Conservation (phyloP, 2,329 filamentous ascomycete species). For the Claviceps sp. region DNA sequence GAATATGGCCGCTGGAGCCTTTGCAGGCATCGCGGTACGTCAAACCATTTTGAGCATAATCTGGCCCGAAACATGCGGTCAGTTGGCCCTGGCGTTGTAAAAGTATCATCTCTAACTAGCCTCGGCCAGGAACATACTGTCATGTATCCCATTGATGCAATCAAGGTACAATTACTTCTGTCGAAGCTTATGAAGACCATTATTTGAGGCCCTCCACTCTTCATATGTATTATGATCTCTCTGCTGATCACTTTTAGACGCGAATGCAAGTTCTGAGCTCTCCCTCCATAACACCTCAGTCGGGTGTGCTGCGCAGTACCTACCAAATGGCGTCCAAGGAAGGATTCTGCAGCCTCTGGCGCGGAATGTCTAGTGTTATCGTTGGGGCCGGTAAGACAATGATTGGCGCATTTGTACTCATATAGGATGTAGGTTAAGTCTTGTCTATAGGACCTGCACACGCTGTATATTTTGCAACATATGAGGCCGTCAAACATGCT, state of each 20-base stretch:
- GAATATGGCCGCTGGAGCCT: slow-evolving; percentile 93
- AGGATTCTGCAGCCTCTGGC: slow-evolving; percentile 84
- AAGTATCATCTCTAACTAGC: slow-evolving; percentile 5
- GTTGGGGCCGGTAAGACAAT: slow-evolving; percentile 68
- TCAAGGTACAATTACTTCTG: slow-evolving; percentile 55
- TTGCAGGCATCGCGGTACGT: slow-evolving; percentile 86
- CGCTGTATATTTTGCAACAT: slow-evolving; percentile 96
- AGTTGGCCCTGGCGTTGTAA: background rate
- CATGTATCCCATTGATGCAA: slow-evolving; percentile 96
- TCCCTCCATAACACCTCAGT: slow-evolving; percentile 66
- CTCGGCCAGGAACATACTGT: slow-evolving; percentile 76
- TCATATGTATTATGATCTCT: background rate
- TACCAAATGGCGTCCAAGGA: slow-evolving; percentile 85
- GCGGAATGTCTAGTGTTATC: slow-evolving; percentile 91
- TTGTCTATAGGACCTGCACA: slow-evolving; percentile 69
- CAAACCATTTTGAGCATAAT: background rate
- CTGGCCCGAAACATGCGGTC: background rate
- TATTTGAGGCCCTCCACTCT: background rate
- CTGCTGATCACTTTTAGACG: slow-evolving; percentile 45
- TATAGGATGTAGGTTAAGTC: background rate
- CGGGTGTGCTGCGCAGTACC: slow-evolving; percentile 81
- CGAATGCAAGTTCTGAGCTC: slow-evolving; percentile 96
- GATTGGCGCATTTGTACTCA: slow-evolving; percentile 6
- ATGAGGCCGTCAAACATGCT: slow-evolving; percentile 90
- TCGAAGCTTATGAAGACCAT: background rate